Base-by-base conservation (phyloP, 805 yeast genomes). In the Cyberlindnera mycetangii region DNA sequence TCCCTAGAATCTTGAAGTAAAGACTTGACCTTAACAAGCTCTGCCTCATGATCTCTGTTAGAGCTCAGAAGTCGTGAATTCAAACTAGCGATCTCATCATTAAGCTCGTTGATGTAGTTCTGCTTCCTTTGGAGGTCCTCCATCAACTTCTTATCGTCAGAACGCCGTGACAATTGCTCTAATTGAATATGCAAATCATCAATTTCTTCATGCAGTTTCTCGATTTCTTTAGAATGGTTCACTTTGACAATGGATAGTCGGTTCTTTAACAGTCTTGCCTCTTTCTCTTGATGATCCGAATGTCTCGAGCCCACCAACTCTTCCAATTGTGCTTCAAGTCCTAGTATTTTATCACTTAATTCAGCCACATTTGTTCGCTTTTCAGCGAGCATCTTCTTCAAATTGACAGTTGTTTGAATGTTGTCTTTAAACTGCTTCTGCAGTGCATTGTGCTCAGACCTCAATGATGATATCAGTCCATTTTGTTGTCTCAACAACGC, bases 221-320 rank as follows among this genome's bases (percentile, higher is more conserved):
- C 56, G 22, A 60, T 22, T 17, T 59, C 62, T 28, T 49, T 54
- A 0, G 58, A 36, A 22, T 58, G 60, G 24, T 51, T 58, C 27
- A 49, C 20, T 18, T 54, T 59, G 5, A 53, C 50, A 15, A 55
- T 41, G 3, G 47, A 51, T 7, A 58, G 32, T 32, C 61, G 46
- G 32, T 47, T 53, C 44, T 50, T 59, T 42, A 53, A 31, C 9
- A 56, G 44, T 32, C 51, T 49, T 3, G 54, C 37, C 32, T 57
- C 62, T n/a, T 53, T 43, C 11, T 38, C 52, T 12, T 46, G 45
- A 12, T 35, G 28, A 7, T 32, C 39, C 3, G 44, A 18, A 15
- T 31, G 25, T 24, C 37, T 35, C 2, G 25, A 12, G 5, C 44
- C 54, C 5, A 36, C 41, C 10, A 43, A 25, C 14, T 50, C 54